Evolutionary conservation across 2,329 filamentous ascomycete species (phyloP), one percentile per base, ranked within the genome.

Genomic region (Ustulina deusta): DNA sequence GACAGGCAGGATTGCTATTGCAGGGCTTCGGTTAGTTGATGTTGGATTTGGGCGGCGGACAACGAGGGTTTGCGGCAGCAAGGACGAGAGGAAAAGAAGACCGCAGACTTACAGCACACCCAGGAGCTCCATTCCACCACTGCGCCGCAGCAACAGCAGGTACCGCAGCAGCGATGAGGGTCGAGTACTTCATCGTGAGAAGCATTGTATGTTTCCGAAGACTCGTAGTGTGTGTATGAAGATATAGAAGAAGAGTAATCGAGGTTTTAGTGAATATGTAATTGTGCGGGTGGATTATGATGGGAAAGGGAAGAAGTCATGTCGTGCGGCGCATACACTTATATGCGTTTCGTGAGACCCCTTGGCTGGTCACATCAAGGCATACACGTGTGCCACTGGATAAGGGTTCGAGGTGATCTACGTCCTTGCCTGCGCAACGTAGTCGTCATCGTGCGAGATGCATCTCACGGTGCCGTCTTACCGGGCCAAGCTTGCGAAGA

Each of bases 1-100:
- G 81, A 82, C 55, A 83, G 76, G 65, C 82, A 84, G 61, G 78
- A 77, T 76, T 82, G 77, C 82, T 83, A 65, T 49, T 44, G 11
- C 13, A 44, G 40, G n/a, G 10, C 17, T 32, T n/a, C 34, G 57
- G 64, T 75, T 49, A 61, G 65, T 32, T 59, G 10, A 10, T 46
- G 22, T 13, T 7, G 40, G 13, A 13, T 36, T 13, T 54, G 32
- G 20, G 17, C 3, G 10, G 25, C 29, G 40, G 51, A 44, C 15
- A 42, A 22, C 38, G 32, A 10, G n/a, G n/a, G 15, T 44, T 27
- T 34, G 11, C n/a, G 40, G 36, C 11, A 13, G 17, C 2, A 27
- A 48, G 27, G 27, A 20, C 9, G 34, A 29, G 22, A 51, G 42
- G 29, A 20, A 34, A n/a, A 13, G 44, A 29, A 51, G 22, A 29